phyloP scores from a whole-genome alignment of 2,329 filamentous ascomycete species.

The Beauveria sp. region DNA sequence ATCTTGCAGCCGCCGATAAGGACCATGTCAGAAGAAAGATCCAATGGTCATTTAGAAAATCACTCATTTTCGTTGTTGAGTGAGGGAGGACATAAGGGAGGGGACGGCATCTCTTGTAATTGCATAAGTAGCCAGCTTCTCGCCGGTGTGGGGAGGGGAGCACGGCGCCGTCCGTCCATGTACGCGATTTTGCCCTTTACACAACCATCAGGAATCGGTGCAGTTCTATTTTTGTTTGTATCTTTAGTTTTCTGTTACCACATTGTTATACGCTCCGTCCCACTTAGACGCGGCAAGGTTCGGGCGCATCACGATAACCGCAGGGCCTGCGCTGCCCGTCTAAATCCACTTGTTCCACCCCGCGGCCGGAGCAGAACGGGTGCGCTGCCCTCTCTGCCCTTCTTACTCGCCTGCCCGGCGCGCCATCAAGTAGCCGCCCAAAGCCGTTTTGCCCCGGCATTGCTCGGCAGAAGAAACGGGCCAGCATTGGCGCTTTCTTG shows the following conservation, averaged over 20 bases:
- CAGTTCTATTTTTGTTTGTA: not conserved
- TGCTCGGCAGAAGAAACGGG: slow-evolving; percentile 1
- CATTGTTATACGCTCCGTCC: slow-evolving; percentile 11
- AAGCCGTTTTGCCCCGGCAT: slow-evolving; percentile 6
- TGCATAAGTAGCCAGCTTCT: not conserved
- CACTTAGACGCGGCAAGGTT: slow-evolving; percentile 12
- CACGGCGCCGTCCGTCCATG: not conserved
- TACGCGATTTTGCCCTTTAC: slow-evolving; percentile 2
- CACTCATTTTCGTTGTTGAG: not conserved
- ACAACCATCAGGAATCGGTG: slow-evolving; percentile 3
- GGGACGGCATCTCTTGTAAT: slow-evolving; percentile 1
- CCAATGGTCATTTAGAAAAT: not conserved
- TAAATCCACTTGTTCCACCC: slow-evolving; percentile 5
- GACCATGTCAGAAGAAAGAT: not conserved
- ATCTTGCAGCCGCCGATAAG: slow-evolving; percentile 9
- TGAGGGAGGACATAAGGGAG: not conserved
- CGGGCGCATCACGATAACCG: slow-evolving; percentile 12
- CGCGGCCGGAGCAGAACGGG: slow-evolving; percentile 9
- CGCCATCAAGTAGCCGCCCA: not conserved
- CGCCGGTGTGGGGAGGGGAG: slow-evolving; percentile 1
- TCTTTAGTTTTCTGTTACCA: slow-evolving; percentile 5
- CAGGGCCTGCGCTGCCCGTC: slow-evolving; percentile 5
- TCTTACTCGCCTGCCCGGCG: not conserved
- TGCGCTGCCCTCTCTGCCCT: not conserved
- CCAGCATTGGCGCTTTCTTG: not conserved